Evolutionary conservation across 2,329 filamentous ascomycete species (phyloP), one percentile per base, ranked within the genome.

Genomic region (Aspergillus uvarum): DNA sequence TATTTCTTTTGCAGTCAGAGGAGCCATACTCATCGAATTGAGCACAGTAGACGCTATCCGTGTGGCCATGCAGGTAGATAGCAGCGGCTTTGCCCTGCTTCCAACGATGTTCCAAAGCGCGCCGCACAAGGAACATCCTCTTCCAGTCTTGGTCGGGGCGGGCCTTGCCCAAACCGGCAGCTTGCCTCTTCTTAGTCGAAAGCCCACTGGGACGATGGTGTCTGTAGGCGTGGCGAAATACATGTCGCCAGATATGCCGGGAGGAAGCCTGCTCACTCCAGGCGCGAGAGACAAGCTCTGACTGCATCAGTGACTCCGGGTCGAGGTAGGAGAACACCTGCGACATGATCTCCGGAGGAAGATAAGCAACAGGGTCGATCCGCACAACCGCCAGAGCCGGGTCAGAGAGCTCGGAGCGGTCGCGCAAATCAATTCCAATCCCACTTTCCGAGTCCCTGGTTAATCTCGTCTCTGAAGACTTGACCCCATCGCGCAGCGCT

Each of bases 31-130:
- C 94, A 74, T 99, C 95, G 74, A 98, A 99, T 73, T 99, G 95
- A 59, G 96, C 86, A 76, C 95, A 99, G 79, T 99, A 99, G 59
- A 99, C 96, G 66, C 92, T 97, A 75, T 99, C 95, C 26, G 88
- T 88, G 74, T 99, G 95, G 2, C 95, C 95, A 69, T 95, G 92
- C 22, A 99, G 83, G 75, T 97, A 98, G 58, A 96, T 87, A 0
- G 92, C 89, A 50, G 87, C 88, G 8, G 92, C 91, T 65, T 88
- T 87, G 58, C 90, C 89, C 54, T 87, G 81, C 68, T 86, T 88
- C 95, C 95, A 99, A 63, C 90, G 87, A 65, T 83, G 81, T 67
- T 92, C 89, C 62, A 99, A 83, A 63, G 89, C 84, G 61, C 88
- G 85, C 67, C 91, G 89, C 49, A 90, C 89, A 67, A 87, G 82